Base-by-base conservation (phyloP, 2,329 filamentous ascomycete genomes). In the Tolypocladium pustulatum region DNA sequence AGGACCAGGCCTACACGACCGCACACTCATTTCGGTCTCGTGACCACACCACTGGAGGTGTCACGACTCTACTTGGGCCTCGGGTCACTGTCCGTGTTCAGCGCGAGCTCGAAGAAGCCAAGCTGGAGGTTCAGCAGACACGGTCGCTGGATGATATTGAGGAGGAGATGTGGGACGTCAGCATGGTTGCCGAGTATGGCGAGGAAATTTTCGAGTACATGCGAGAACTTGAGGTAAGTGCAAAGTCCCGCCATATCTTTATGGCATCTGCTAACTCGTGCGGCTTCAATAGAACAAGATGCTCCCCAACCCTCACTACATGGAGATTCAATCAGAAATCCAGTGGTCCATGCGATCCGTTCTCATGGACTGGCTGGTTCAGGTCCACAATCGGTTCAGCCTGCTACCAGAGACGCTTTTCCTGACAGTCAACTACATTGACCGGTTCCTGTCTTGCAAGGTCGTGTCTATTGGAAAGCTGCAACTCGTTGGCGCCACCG, bases 321-420 rank as follows among this genome's bases (percentile, higher is more conserved):
- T 99, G 93, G 91, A 96, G 62, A 86, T 89, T 64, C 94, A 99
- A 72, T 87, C 88, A n/a, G 93, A 97, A 73, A 95, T 99, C 59
- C 90, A 96, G 71, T 99, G 94, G 94, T 96, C 92, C 3, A 99
- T 97, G 94, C 90, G 94, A 54, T 88, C 91, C 7, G 91, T 97
- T 27, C 81, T 99, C 58, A 95, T 99, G 86, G 94, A 97, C 73
- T 99, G 94, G 94, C 81, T 99, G 51, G 89, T 97, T 54, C 92
- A 99, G 72, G 94, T 99, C 36, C 94, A 99, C 72, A 85, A 87
- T 66, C 90, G 94, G 40, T 99, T 99, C 76, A 85, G 83, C 40
- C 82, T 99, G 34, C 83, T 97, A 10, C 93, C 93, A 0, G 94
- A 99, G 78, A 99, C 94, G 0, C 79, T 99, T 7, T 99, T 96